These are phyloP conservation scores for Ustanciosporium gigantosporum DNA, from an alignment of 1,284 basidiomycete genomes.

Conservation along the genomic window DNA sequence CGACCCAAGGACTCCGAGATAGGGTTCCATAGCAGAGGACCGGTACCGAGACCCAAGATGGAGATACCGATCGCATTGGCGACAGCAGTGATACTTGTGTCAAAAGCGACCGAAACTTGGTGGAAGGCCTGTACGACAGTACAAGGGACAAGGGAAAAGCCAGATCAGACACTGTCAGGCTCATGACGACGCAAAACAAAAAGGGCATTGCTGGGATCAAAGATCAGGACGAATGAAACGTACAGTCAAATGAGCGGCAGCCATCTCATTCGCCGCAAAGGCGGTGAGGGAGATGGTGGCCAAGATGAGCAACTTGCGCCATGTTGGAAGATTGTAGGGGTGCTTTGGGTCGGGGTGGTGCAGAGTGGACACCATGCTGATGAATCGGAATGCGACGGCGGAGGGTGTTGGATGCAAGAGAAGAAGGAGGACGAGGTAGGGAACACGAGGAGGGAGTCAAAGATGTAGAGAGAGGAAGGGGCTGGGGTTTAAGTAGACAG, in stretches of 20 bases:
- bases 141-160: too few species aligned
- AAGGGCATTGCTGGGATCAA: too few species aligned
- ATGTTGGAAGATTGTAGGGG: constrained; percentile 43
- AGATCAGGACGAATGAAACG: background rate
- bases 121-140: constrained; percentile 27
- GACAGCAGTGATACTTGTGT: constrained; percentile 44
- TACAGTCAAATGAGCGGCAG: constrained; percentile 46
- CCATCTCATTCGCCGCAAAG: constrained; percentile 57
- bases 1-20: constrained; percentile 52
- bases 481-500: too few species aligned
- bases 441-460: too few species aligned
- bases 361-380: too few species aligned
- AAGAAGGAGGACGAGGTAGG: too few species aligned
- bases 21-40: constrained; percentile 56
- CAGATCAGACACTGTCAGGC: too few species aligned
- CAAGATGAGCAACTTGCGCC: constrained; percentile 57
- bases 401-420: too few species aligned
- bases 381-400: too few species aligned
- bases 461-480: too few species aligned
- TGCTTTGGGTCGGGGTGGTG: constrained; percentile 36
- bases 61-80: constrained; percentile 61
- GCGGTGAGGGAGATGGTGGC: constrained; percentile 43
- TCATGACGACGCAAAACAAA: too few species aligned
- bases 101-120: constrained; percentile 43
- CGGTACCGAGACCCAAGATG: constrained; percentile 61